Evolutionary conservation across 371 early-diverging fungal genomes (phyloP), one percentile per base, ranked within the genome.

Genomic region (Circinella minor): DNA sequence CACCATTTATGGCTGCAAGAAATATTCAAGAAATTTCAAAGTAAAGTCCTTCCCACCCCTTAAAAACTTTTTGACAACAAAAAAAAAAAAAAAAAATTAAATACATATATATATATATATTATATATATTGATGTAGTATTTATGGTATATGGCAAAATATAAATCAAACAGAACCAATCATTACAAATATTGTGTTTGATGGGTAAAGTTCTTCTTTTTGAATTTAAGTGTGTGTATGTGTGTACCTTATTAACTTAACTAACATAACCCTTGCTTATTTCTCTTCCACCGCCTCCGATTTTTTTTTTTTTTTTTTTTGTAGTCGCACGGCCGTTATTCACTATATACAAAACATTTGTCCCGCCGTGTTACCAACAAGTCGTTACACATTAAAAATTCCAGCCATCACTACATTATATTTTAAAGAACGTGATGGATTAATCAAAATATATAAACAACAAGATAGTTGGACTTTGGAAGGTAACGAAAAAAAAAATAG

Each of bases 401-500:
- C 89, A 36, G 80, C 88, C 9, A 82, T 87, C 20, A 87, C 86
- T 0, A 87, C 86, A 0, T 74, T 89, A 27, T 75, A 75, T 47
- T 87, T 89, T 72, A 77, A 73, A 61, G 87, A 88, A 67, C 80
- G 81, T 37, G 86, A 85, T 55, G 88, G 88, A 10, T 63, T 79
- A n/a, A 70, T 85, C 66, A 82, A 82, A 51, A 86, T 89, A 55
- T 86, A 85, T 61, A 73, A 77, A 61, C 88, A 89, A 66, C 87
- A 89, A 67, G 89, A 89, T 49, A 87, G 83, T 15, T 89, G 89
- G 89, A 88, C 88, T 8, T 66, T 89, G 36, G 89, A 88, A 74
- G 89, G 82, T 82, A 71, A 20, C 4, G 18, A 46, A 63, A 1
- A 43, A 43, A 43, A 43, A 1, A 11, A 43, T 39, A 6, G 43